Evolutionary conservation across 139 green algal genomes (phyloP), one percentile per base, ranked within the genome.

Genomic region (Tetradesmus lagerheimii): DNA sequence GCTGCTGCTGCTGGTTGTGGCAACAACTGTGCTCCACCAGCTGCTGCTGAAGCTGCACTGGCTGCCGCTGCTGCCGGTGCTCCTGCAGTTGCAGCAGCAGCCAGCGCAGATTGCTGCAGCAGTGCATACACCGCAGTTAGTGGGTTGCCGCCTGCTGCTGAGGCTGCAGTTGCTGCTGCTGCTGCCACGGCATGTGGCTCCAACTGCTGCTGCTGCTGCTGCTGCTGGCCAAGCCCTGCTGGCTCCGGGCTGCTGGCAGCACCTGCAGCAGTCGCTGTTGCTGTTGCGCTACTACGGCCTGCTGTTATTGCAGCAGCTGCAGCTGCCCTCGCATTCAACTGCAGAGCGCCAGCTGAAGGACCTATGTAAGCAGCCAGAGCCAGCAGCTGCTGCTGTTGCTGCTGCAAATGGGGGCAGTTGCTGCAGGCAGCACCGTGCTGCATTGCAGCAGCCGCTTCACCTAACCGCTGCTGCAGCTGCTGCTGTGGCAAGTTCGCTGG

Each of bases 221-320:
- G 80, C 80, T 43, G 45, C 45, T 34, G 29, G 38, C 38, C 20
- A 29, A 29, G 35, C 47, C 2, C 25, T 86, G 35, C 29, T 57
- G 27, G 57, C n/a, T 29, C 2, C 25, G 5, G 1, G 15, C 76
- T 35, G 41, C 11, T 39, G 3, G 41, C 45, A 74, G n/a, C 80
- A n/a, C 27, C 45, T 75, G 80, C 47, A 31, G 29, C 29, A 45
- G 80, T 45, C 45, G 47, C 80, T 45, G 80, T 45, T 47, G 80
- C 80, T 75, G 80, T 14, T 3, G 18, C 14, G 6, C 35, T n/a
- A 41, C 15, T 74, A n/a, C 6, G 4, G 6, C 45, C 45, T 50
- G n/a, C 80, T 67, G 77, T 29, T 45, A 20, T 18, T 84, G 78
- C 78, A 57, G 41, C 39, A 62, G 79, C 39, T 85, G 79, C 79